A percentile compares a stretch with the other conserved stretches of the same genome.
Conservation (phyloP, 2,329 filamentous ascomycete genomes). For the Myriosclerotinia curreyana region DNA sequence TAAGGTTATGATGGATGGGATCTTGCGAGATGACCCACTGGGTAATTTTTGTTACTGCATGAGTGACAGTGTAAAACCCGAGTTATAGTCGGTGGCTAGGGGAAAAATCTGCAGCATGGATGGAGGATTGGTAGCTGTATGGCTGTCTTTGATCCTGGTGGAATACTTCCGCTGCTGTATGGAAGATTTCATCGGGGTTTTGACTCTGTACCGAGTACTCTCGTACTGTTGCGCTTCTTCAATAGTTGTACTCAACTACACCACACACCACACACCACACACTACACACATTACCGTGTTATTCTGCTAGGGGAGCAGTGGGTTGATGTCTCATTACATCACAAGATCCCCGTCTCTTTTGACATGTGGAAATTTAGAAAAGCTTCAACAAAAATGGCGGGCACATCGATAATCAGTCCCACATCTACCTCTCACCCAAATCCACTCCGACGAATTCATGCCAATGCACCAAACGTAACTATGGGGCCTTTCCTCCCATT, state of each 20-base stretch:
- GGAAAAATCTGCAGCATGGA: not conserved
- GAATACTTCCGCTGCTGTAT: not conserved
- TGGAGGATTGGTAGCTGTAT: no score
- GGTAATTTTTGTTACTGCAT: conserved; percentile 1
- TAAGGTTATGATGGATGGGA: not conserved
- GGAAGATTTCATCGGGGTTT: not conserved
- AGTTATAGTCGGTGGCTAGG: not conserved
- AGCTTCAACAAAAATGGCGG: not conserved
- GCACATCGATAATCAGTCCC: not conserved
- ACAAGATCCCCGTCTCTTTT: not conserved
- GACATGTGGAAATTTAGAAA: not conserved
- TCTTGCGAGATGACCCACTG: not conserved
- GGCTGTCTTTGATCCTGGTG: not conserved
- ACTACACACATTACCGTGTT: no score
- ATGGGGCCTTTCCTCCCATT: not conserved
- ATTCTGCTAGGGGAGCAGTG: not conserved
- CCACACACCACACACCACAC: not conserved
- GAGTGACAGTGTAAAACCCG: not conserved
- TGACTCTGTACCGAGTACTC: not conserved
- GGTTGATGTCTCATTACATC: not conserved
- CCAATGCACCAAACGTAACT: not conserved
- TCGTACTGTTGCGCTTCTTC: not conserved
- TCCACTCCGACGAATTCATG: not conserved
- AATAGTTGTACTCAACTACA: not conserved
- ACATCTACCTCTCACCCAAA: not conserved